Evolutionary conservation across 1,139 yeast genomes (phyloP), one percentile per base, ranked within the genome.

Genomic region (Kodamaea arcana): DNA sequence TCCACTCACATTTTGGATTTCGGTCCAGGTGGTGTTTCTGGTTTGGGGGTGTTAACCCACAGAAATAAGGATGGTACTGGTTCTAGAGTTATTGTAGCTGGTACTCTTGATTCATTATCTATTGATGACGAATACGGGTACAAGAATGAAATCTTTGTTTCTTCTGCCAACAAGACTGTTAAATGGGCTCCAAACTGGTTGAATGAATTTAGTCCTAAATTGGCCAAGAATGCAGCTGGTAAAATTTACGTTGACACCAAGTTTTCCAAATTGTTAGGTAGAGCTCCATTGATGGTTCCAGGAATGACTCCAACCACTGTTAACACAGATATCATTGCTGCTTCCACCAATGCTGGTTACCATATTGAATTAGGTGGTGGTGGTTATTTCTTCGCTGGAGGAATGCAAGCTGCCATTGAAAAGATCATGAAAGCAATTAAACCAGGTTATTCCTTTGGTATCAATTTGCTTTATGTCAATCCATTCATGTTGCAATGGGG

Each of bases 251-350:
- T 92, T 40, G 94, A 88, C 57, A 94, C 99, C 51, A 88, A 88
- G 65, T 88, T 92, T 65, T 85, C 96, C 39, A 78, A 92, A 60
- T 75, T 92, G 53, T 69, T 92, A 45, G 96, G 97, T 43, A 85
- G 90, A 66, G 92, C 98, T 43, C 99, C 98, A 43, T 70, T 92
- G 48, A 83, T 94, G 83, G 94, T 92, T 49, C 96, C 98, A 32
- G 99, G 98, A 70, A 92, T 92, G 99, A 92, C 98, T 27, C 99
- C 99, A 55, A 80, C 95, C 32, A 92, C 98, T 18, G 96, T 90
- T 38, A 83, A 87, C 49, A 92, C 98, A 32, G 92, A 86, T 43
- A 88, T 92, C 56, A 92, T 92, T 38, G 82, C 95, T 44, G 95
- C 95, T 27, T 81, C 97, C 24, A 75, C 88, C 56, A 90, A 90